These are phyloP conservation scores for Marasmius oreades DNA, from an alignment of 1,284 basidiomycete genomes.

Conservation along the genomic window DNA sequence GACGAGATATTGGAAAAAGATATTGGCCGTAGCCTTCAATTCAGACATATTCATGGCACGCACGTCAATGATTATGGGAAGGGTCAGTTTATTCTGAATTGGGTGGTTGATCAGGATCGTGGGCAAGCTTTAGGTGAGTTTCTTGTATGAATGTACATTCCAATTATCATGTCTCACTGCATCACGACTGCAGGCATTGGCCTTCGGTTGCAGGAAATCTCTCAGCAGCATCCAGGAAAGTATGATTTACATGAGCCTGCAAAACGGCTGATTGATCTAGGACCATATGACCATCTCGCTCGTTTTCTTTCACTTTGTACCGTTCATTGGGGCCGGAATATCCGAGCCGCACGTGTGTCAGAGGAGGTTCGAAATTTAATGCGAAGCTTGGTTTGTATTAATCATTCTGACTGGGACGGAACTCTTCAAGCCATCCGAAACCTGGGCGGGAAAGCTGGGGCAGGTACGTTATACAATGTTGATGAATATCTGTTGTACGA, in stretches of 20 bases:
- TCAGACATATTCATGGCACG: slow-evolving; percentile 12
- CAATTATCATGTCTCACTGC: background rate
- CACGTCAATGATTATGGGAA: background rate
- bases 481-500: background rate
- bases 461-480: slow-evolving; percentile 3
- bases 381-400: slow-evolving; percentile 13
- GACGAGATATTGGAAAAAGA: slow-evolving; percentile 15
- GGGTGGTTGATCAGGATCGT: slow-evolving; percentile 14
- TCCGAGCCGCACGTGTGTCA: slow-evolving; percentile 4
- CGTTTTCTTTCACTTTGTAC: slow-evolving; percentile 15
- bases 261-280: slow-evolving; percentile 9
- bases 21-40: slow-evolving; percentile 11
- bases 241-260: slow-evolving; percentile 13
- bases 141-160: background rate
- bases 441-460: slow-evolving; percentile 10
- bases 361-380: slow-evolving; percentile 10
- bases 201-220: slow-evolving; percentile 11
- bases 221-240: background rate
- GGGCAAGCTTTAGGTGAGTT: slow-evolving; percentile 17
- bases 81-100: slow-evolving; percentile 6
- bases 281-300: slow-evolving; percentile 14
- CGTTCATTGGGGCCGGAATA: slow-evolving; percentile 13
- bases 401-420: slow-evolving; percentile 14
- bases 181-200: slow-evolving; percentile 13
- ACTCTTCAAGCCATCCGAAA: slow-evolving; percentile 7